Conservation (phyloP, 2,329 filamentous ascomycete genomes). For the Xylariaceae sp. region DNA sequence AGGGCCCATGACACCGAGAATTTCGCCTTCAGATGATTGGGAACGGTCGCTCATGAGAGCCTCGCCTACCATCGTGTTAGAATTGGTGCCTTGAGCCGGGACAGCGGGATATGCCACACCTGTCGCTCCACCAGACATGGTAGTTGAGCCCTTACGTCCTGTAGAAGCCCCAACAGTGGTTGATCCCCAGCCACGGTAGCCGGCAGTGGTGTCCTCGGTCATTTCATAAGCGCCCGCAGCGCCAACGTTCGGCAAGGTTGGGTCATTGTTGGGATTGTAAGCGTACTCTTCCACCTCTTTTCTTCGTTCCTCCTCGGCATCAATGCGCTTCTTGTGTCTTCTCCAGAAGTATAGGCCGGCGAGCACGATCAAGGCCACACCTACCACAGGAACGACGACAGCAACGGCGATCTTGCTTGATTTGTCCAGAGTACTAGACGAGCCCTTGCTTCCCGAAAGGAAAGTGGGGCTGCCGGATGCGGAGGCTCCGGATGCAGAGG, state of each 20-base stretch:
- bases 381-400: slow-evolving; percentile 88
- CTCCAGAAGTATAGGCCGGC: slow-evolving; percentile 80
- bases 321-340: slow-evolving; percentile 78
- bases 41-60: slow-evolving; percentile 51
- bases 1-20: slow-evolving; percentile 76
- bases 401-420: slow-evolving; percentile 80
- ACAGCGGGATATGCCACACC: slow-evolving; percentile 68
- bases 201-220: slow-evolving; percentile 68
- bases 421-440: slow-evolving; percentile 46
- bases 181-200: slow-evolving; percentile 93
- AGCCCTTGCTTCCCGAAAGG: slow-evolving; percentile 14
- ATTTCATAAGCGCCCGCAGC: slow-evolving; percentile 62
- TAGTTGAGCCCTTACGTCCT: slow-evolving; percentile 81
- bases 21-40: slow-evolving; percentile 67
- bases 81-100: slow-evolving; percentile 58
- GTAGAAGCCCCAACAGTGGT: slow-evolving; percentile 63
- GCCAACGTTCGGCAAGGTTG: slow-evolving; percentile 57
- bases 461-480: slow-evolving; percentile 19
- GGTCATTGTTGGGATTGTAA: slow-evolving; percentile 96
- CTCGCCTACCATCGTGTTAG: slow-evolving; percentile 67
- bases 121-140: slow-evolving; percentile 68
- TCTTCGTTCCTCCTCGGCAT: slow-evolving; percentile 77
- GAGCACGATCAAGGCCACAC: slow-evolving; percentile 73
- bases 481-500: slow-evolving; percentile 11
- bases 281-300: slow-evolving; percentile 98